Evolutionary conservation across 1,284 basidiomycete genomes (phyloP), one percentile per base, ranked within the genome.

Genomic region (Pholiota adiposa): DNA sequence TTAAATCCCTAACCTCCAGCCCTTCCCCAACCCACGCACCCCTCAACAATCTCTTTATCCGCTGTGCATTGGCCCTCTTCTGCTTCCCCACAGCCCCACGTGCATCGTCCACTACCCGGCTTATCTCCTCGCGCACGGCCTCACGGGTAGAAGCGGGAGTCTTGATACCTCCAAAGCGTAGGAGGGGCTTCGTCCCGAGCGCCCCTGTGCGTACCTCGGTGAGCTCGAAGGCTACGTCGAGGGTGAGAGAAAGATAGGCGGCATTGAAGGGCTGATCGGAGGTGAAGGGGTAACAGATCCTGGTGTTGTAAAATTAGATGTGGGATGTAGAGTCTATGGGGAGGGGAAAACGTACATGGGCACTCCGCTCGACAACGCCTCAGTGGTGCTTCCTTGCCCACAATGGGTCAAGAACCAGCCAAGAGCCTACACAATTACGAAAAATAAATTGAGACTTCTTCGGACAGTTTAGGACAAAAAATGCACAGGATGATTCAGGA

Each of bases 181-280:
- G 49, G 2, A 62, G 53, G 19, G 31, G 57, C 51, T 56, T 62
- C 33, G 52, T 40, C 31, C 61, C 61, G n/a, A 56, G 43, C 4
- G 16, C 49, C 11, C 61, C 61, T 16, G 49, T 56, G 27, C 57
- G 57, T 34, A 62, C 59, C 48, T 63, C 58, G 14, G 58, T 51
- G 18, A 63, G 34, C 58, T 63, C 58, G 43, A 63, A 63, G 1
- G 62, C 62, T 29, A 57, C 62, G 34, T 63, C 62, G 9, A 63
- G 58, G 9, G 62, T 54, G 23, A 63, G 51, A 5, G 62, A 54
- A 27, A 63, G 41, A 27, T 60, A 51, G 4, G 62, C 58, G n/a
- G 58, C 54, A 8, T 51, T 63, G 41, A 34, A 54, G 0, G 62
- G 62, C 44, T 63, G 62, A 36, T 63, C 62, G 18, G 56, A 60